Conservation (phyloP, 176 grass and related monocot species). For the Aegilops sharonensis region DNA sequence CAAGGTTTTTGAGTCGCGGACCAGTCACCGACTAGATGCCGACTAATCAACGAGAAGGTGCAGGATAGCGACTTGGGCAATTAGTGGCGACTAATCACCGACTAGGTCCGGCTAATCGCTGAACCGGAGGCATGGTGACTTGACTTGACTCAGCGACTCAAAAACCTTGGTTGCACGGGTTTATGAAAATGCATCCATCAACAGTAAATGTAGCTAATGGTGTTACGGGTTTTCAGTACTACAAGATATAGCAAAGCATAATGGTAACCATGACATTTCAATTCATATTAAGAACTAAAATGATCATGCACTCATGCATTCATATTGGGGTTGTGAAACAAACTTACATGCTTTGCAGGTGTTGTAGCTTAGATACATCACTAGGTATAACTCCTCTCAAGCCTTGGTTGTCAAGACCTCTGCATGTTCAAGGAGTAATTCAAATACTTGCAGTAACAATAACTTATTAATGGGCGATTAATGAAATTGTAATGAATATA, state of each 20-base stretch:
- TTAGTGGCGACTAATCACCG: background rate
- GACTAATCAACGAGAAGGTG: background rate
- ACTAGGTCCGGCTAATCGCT: background rate
- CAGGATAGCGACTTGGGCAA: background rate
- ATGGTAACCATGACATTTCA: background rate
- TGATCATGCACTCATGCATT: background rate
- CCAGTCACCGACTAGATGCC: background rate
- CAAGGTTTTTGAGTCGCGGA: background rate
- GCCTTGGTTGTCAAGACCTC: slow-evolving; percentile 96
- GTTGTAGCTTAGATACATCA: slow-evolving; percentile 69
- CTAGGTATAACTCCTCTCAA: slow-evolving; percentile 73
- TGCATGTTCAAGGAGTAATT: slow-evolving; percentile 43
- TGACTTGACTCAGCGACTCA: background rate
- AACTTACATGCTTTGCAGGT: slow-evolving; percentile 90
- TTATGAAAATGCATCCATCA: slow-evolving; percentile 1
- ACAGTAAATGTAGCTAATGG: background rate
- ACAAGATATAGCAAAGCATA: slow-evolving; percentile 14
- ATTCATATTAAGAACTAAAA: slow-evolving; percentile 6
- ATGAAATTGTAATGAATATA: slow-evolving; percentile 7
- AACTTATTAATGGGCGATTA: background rate
- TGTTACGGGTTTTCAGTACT: background rate
- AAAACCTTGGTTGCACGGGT: background rate
- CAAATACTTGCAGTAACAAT: slow-evolving; percentile 10
- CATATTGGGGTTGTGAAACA: background rate
- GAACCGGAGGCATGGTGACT: background rate